These are phyloP conservation scores for Umbelopsis sp. DNA, from an alignment of 192 early-diverging fungal species.

Conservation along the genomic window DNA sequence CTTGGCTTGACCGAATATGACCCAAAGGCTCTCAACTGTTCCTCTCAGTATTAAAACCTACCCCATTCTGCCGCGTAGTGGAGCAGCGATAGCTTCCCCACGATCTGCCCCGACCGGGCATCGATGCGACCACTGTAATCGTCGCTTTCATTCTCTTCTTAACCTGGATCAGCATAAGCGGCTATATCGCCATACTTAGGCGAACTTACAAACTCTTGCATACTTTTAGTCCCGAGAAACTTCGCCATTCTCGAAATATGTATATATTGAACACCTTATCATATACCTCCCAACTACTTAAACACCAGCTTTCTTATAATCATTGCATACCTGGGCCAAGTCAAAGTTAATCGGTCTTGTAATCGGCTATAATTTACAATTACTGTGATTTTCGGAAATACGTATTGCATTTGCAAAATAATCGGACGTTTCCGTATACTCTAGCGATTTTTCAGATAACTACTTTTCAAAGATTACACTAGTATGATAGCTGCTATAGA, in stretches of 20 bases:
- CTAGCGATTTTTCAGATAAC: no score
- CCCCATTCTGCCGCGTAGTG: not conserved
- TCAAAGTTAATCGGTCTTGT: no score
- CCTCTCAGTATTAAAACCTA: not conserved
- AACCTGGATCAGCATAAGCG: constrained; percentile 9
- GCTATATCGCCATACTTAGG: not conserved
- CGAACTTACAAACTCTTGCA: not conserved
- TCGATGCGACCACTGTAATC: not conserved
- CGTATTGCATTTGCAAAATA: no score
- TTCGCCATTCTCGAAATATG: not conserved
- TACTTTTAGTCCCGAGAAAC: not conserved
- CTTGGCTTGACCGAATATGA: not conserved
- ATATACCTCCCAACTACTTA: no score
- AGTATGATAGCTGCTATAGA: no score
- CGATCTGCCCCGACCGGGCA: constrained; percentile 7
- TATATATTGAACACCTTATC: no score
- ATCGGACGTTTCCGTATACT: no score
- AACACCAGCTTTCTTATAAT: no score
- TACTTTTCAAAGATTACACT: no score
- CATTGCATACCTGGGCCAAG: no score
- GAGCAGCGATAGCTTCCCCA: not conserved
- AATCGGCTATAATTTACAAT: no score
- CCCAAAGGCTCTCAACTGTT: not conserved
- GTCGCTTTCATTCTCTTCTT: constrained; percentile 5
- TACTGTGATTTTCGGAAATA: no score